phyloP scores from a whole-genome alignment of 306 rosid genomes.

The Dalbergia cochinchinensis region DNA sequence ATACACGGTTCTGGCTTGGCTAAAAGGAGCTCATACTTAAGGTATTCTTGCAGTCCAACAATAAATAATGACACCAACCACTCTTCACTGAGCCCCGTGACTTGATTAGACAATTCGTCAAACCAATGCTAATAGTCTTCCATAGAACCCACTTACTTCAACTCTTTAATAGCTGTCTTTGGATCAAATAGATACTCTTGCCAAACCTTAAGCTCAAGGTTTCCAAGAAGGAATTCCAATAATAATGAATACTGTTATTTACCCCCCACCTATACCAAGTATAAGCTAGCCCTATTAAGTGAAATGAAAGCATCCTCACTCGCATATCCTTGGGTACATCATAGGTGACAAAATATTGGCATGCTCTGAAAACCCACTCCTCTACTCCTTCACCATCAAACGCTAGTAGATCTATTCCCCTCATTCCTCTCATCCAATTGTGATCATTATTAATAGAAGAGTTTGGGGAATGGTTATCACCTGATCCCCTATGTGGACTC shows the following conservation, averaged over 20 bases:
- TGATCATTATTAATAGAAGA: no score
- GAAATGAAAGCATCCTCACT: no score
- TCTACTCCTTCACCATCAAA: no score
- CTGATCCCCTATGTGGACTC: no score
- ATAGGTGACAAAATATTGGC: no score
- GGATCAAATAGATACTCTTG: neutral
- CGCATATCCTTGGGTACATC: no score
- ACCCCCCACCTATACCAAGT: neutral
- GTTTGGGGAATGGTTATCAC: no score
- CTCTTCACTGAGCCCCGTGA: neutral
- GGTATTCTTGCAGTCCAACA: neutral
- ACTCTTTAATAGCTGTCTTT: neutral
- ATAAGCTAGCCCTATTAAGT: neutral
- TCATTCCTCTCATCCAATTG: no score
- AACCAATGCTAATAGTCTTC: neutral
- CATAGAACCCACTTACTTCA: neutral
- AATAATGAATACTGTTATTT: neutral
- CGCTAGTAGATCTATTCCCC: no score
- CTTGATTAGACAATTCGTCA: neutral
- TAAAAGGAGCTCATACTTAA: neutral
- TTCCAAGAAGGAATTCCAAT: neutral
- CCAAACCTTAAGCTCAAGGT: neutral
- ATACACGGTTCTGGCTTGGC: neutral
- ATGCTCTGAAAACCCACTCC: no score
- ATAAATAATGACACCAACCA: neutral